Percentiles rank a stretch among this genome's conserved stretches.
Evolutionary conservation across 169 alveolate genomes (phyloP).

Genomic region (Toxoplasma gondii): DNA sequence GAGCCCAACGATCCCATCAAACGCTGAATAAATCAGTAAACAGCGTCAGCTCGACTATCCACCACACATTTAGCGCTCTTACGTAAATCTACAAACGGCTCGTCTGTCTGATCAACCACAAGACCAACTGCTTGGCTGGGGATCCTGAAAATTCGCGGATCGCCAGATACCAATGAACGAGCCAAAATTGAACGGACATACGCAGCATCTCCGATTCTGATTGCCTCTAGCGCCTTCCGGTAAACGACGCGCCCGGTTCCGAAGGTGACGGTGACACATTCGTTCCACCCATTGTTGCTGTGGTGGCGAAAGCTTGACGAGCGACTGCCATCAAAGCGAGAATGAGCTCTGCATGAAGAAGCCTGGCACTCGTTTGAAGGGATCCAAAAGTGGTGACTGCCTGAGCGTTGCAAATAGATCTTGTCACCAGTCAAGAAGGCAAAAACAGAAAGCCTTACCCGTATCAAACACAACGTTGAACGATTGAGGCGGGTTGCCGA

Average conservation of each 20-base stretch:
- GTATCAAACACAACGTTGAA: slow-evolving; percentile 20
- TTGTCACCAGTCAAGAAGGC: background rate
- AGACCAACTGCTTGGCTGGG: slow-evolving; percentile 25
- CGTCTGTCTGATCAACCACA: background rate
- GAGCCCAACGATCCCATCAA: slow-evolving; percentile 24
- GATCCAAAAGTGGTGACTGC: slow-evolving; percentile 24
- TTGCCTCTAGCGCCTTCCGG: background rate
- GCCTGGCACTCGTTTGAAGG: slow-evolving; percentile 17
- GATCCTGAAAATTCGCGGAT: background rate
- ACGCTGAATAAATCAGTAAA: background rate
- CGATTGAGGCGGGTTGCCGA: background rate
- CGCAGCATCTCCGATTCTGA: background rate
- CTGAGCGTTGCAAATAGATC: background rate
- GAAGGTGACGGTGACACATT: background rate
- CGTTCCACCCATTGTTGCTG: background rate
- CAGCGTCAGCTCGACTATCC: background rate
- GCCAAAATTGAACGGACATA: background rate
- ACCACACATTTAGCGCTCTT: background rate
- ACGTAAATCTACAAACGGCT: slow-evolving; percentile 10
- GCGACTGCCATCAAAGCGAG: background rate
- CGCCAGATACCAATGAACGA: background rate
- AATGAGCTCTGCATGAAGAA: background rate
- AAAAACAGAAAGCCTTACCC: background rate
- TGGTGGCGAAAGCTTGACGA: background rate
- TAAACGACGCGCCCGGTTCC: slow-evolving; percentile 5